These are phyloP conservation scores for Colletotrichum lupini DNA, from an alignment of 2,329 filamentous ascomycete genomes.

Conservation along the genomic window DNA sequence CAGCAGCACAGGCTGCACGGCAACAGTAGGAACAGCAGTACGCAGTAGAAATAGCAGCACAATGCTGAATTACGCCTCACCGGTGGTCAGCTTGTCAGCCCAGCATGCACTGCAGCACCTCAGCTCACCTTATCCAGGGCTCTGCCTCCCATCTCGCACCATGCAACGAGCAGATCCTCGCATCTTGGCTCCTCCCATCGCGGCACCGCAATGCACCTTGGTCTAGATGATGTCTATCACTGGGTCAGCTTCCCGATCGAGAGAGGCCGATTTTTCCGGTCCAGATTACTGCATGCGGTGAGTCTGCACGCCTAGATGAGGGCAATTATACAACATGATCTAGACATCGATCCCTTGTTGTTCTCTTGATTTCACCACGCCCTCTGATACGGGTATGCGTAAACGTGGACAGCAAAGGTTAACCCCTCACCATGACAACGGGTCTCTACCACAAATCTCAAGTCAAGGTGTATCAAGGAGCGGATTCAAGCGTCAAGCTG, in stretches of 20 bases:
- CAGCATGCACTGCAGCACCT: neutral
- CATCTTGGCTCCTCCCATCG: slow-evolving; percentile 1
- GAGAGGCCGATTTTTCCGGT: neutral
- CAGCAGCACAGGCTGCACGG: neutral
- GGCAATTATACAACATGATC: neutral
- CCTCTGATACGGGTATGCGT: neutral
- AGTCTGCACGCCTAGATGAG: neutral
- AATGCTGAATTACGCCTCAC: neutral
- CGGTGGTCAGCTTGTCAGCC: neutral
- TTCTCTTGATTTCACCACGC: neutral
- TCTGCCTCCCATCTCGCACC: neutral
- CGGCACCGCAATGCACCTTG: slow-evolving; percentile 4
- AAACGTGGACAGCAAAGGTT: no score
- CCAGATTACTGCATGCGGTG: slow-evolving; percentile 4
- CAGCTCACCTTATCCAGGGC: neutral
- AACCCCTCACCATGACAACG: neutral
- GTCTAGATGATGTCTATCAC: slow-evolving; percentile 6
- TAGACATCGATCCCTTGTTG: neutral
- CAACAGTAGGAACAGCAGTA: neutral
- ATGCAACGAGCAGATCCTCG: slow-evolving; percentile 22
- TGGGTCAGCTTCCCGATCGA: slow-evolving; percentile 27
- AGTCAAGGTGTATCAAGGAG: slow-evolving; percentile 1
- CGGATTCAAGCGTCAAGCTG: neutral
- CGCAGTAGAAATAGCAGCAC: neutral
- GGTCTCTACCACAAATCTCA: neutral